Base-by-base conservation (phyloP, 139 green algal species). In the Spirogloea muscicola region DNA sequence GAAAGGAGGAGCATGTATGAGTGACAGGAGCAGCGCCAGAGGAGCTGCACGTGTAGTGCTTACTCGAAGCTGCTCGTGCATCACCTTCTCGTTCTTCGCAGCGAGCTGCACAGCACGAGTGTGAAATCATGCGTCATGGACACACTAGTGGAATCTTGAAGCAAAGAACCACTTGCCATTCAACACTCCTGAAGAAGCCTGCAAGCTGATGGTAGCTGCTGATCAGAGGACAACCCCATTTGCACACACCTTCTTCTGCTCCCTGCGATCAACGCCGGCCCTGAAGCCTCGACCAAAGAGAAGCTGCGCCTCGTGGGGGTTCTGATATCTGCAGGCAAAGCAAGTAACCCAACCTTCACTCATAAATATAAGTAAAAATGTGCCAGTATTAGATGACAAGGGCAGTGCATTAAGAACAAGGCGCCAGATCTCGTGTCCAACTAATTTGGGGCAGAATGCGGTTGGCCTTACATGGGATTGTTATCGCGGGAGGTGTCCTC, bases 401-500 rank as follows among this genome's bases (percentile, higher is more conserved):
- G n/a, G n/a, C n/a, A n/a, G n/a, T n/a, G n/a, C n/a, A n/a, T n/a
- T n/a, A n/a, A n/a, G n/a, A n/a, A n/a, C n/a, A n/a, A n/a, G n/a
- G n/a, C n/a, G n/a, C n/a, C n/a, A n/a, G n/a, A n/a, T n/a, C n/a
- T n/a, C n/a, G n/a, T n/a, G n/a, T n/a, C n/a, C n/a, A n/a, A n/a
- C n/a, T n/a, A n/a, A n/a, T n/a, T n/a, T n/a, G n/a, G n/a, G n/a
- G n/a, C n/a, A n/a, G n/a, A n/a, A n/a, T n/a, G n/a, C n/a, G n/a
- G n/a, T n/a, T n/a, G n/a, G n/a, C n/a, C 83, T 85, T 96, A 97
- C 43, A 98, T 82, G 7, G 91, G 90, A 85, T 97, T 97, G 13
- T 94, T 77, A 80, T 96, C 93, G 33, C 82, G 81, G 60, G 83
- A 90, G 0, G 94, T 98, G 88, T 98, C 94, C 61, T 98, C 94